These are phyloP conservation scores for Tylopilus sp. DNA, from an alignment of 768 basidiomycete species.

Conservation along the genomic window DNA sequence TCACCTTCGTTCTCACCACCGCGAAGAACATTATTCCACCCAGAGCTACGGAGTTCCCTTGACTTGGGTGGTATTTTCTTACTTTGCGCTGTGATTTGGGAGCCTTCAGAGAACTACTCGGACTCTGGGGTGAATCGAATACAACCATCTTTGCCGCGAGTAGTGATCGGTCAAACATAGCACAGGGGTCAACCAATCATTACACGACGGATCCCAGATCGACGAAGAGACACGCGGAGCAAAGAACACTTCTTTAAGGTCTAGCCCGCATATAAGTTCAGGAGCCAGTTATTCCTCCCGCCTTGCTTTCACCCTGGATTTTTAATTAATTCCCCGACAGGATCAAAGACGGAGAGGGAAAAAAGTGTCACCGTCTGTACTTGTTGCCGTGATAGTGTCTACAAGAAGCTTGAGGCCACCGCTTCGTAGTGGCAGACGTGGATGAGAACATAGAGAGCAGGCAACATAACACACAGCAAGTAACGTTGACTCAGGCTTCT, in stretches of 20 bases:
- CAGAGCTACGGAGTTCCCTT: neutral
- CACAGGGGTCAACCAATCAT: neutral
- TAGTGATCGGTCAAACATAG: slow-evolving; percentile 4
- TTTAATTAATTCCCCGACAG: neutral
- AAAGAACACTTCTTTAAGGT: neutral
- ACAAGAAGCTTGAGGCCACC: neutral
- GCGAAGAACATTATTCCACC: neutral
- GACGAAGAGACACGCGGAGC: neutral
- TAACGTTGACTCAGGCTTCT: slow-evolving; percentile 3
- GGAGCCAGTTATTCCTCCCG: neutral
- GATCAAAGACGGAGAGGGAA: neutral
- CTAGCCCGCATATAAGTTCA: neutral
- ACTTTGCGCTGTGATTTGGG: neutral
- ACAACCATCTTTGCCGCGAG: neutral
- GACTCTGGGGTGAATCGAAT: slow-evolving; percentile 15
- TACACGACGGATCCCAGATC: slow-evolving; percentile 1
- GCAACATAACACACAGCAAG: neutral
- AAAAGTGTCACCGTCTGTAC: neutral
- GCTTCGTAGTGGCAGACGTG: neutral
- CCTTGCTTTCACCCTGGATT: neutral
- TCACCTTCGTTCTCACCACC: neutral
- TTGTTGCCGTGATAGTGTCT: neutral
- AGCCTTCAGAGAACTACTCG: neutral
- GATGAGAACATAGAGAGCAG: neutral
- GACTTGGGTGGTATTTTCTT: neutral